Conservation (phyloP, 768 basidiomycete genomes). For the Serendipita vermifera region DNA sequence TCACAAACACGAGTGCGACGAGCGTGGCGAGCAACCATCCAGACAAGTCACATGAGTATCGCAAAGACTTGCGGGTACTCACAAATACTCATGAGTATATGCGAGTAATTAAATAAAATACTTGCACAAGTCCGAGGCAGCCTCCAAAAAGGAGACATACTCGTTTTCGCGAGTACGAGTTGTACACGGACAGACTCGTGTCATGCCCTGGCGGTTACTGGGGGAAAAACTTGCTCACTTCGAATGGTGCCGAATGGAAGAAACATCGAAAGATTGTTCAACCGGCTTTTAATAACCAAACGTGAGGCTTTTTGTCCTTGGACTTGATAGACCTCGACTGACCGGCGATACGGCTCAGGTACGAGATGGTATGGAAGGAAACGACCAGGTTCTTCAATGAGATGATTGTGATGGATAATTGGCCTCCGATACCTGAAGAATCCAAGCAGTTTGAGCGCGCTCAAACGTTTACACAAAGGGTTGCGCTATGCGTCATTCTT, state of each 20-base stretch:
- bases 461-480: neutral
- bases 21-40: too few species aligned
- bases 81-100: too few species aligned
- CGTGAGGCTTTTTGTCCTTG: neutral
- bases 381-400: slow-evolving; percentile 6
- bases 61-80: too few species aligned
- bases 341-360: neutral
- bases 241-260: neutral
- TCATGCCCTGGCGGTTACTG: neutral
- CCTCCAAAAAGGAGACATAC: too few species aligned
- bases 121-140: too few species aligned
- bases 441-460: neutral
- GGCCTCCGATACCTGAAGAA: neutral
- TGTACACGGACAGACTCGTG: too few species aligned
- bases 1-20: too few species aligned
- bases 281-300: neutral
- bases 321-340: neutral
- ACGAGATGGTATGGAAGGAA: slow-evolving; percentile 9
- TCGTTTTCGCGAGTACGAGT: too few species aligned
- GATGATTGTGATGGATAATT: slow-evolving; percentile 11
- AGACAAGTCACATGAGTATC: neutral
- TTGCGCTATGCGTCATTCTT: slow-evolving; percentile 10
- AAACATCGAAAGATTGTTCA: neutral
- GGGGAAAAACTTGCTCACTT: slow-evolving; percentile 3
- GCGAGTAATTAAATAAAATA: too few species aligned